Evolutionary conservation across 768 basidiomycete genomes (phyloP).

Genomic region (Macrolepiota fuliginosa): DNA sequence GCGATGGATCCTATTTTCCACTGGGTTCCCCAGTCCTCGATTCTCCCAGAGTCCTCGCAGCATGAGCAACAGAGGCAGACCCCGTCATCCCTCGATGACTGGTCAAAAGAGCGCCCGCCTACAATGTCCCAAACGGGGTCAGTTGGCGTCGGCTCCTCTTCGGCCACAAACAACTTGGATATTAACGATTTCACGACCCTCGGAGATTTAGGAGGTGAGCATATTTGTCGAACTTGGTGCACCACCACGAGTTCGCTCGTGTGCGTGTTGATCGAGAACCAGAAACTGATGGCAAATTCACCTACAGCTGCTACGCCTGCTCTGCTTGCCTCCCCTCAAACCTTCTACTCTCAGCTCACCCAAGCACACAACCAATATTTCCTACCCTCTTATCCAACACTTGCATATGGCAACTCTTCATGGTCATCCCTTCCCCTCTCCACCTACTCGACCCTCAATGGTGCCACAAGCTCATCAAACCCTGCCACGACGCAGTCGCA

Average conservation of each 20-base stretch:
- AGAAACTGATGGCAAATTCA: conserved; percentile 6
- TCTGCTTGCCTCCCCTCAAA: conserved; percentile 36
- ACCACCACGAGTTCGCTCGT: background rate
- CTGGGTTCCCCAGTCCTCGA: conserved; percentile 39
- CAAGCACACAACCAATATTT: conserved; percentile 32
- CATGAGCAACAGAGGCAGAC: conserved; percentile 26
- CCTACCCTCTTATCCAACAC: conserved; percentile 47
- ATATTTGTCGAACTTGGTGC: conserved; percentile 1
- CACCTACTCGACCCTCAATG: conserved; percentile 74
- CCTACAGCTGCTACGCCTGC: conserved; percentile 34
- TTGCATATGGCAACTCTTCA: conserved; percentile 47
- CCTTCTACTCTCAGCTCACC: conserved; percentile 33
- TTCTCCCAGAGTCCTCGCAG: conserved; percentile 31
- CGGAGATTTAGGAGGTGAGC: conserved; percentile 40
- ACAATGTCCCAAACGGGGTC: conserved; percentile 20
- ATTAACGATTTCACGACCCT: conserved; percentile 42
- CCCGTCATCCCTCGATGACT: conserved; percentile 35
- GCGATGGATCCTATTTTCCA: conserved; percentile 44
- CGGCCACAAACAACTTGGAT: conserved; percentile 30
- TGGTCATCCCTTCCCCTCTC: conserved; percentile 56
- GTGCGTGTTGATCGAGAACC: background rate
- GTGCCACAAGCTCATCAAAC: conserved; percentile 55
- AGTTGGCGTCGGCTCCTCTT: conserved; percentile 18
- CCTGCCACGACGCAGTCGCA: conserved; percentile 24
- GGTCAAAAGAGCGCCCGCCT: conserved; percentile 42